phyloP scores from a whole-genome alignment of 139 green algal genomes.

The Picochlorum sp. region DNA sequence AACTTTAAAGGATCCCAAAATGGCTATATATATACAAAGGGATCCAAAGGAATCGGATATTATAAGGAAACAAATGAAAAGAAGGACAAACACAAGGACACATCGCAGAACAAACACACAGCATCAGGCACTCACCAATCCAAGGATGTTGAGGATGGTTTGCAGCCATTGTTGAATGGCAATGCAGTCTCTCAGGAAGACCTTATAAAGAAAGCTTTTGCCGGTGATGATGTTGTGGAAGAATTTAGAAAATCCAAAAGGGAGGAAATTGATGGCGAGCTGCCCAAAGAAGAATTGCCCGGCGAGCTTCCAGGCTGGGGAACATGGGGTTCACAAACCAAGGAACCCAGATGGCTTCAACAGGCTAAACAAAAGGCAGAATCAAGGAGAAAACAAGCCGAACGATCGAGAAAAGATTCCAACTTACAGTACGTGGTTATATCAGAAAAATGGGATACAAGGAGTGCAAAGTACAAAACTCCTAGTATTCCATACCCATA shows the following conservation, averaged over 20 bases:
- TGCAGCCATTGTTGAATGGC: not conserved
- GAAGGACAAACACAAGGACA: not conserved
- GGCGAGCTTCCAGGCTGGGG: constrained; percentile 83
- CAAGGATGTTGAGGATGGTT: not conserved
- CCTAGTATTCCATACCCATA: constrained; percentile 67
- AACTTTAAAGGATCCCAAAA: constrained; percentile 30
- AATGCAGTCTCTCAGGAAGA: constrained; percentile 26
- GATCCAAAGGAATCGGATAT: constrained; percentile 51
- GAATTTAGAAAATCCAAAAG: constrained; percentile 84
- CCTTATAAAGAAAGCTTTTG: constrained; percentile 60
- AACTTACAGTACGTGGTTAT: constrained; percentile 75
- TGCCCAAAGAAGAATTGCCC: constrained; percentile 50
- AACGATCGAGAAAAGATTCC: constrained; percentile 57
- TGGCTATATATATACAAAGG: constrained; percentile 53
- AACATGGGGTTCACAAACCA: constrained; percentile 61
- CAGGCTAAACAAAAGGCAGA: constrained; percentile 48
- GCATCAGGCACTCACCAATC: not conserved
- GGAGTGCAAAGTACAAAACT: constrained; percentile 48
- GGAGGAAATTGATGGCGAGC: constrained; percentile 67
- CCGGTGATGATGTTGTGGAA: constrained; percentile 80
- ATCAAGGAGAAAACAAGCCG: constrained; percentile 43
- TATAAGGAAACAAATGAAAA: constrained; percentile 33
- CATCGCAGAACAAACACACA: constrained; percentile 2
- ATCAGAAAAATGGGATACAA: constrained; percentile 78
- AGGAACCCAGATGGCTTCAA: constrained; percentile 59